Evolutionary conservation across 805 yeast species (phyloP).

Genomic region (Blastobotrys terrestris): DNA sequence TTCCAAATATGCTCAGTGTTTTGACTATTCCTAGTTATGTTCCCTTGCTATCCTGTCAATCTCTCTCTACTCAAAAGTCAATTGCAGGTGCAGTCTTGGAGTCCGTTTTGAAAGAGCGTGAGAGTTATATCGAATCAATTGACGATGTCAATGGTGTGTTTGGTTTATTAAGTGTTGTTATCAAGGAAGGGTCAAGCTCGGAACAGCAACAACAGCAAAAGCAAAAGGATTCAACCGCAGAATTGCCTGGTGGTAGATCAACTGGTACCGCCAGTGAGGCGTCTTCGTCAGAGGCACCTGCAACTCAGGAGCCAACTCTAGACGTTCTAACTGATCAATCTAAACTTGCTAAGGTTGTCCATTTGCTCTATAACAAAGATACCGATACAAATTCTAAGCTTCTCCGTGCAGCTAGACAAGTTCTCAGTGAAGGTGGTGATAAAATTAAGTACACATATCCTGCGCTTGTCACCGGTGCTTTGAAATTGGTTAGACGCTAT

Average conservation of each 20-base stretch:
- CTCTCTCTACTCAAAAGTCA: conserved; percentile 44
- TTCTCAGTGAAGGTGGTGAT: conserved; percentile 46
- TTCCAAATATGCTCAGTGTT: conserved; percentile 27
- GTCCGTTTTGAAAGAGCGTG: conserved; percentile 42
- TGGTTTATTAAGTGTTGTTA: conserved; percentile 50
- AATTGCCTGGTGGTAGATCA: conserved; percentile 21
- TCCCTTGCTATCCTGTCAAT: conserved; percentile 50
- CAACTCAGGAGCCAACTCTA: conserved; percentile 19
- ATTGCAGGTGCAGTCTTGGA: conserved; percentile 59
- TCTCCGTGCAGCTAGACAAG: conserved; percentile 40
- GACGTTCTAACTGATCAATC: conserved; percentile 28
- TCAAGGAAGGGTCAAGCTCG: conserved; percentile 33
- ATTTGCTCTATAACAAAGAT: conserved; percentile 49
- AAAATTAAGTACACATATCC: conserved; percentile 68
- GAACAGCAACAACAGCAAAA: too few species aligned
- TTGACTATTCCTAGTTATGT: conserved; percentile 43
- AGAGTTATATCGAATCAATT: conserved; percentile 33
- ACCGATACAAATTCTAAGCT: conserved; percentile 42
- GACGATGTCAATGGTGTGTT: conserved; percentile 57
- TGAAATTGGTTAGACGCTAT: conserved; percentile 52
- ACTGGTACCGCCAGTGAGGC: conserved; percentile 4
- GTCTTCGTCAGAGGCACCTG: conserved; percentile 12
- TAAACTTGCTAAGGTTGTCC: conserved; percentile 59
- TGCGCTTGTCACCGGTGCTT: conserved; percentile 56
- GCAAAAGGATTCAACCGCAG: conserved; percentile 9